These are phyloP conservation scores for Brasenia schreberi DNA, from an alignment of 164 flowering plant genomes.

Conservation along the genomic window DNA sequence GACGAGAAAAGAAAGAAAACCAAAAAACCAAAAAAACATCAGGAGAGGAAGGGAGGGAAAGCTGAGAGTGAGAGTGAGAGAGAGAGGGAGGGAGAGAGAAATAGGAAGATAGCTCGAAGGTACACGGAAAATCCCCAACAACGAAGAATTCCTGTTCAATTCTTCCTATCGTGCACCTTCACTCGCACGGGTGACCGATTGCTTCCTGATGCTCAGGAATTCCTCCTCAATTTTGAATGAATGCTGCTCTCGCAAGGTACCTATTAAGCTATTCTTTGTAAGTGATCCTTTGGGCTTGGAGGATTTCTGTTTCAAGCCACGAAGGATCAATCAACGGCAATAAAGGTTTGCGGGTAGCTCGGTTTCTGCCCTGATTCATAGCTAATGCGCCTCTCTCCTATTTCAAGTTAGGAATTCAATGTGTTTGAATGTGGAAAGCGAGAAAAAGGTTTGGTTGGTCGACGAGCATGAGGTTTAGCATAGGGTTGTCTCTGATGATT, in stretches of 20 bases:
- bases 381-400: not conserved
- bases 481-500: not conserved
- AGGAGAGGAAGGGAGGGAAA: too few species aligned
- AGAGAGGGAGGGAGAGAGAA: not conserved
- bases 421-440: not conserved
- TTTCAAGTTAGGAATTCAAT: not conserved
- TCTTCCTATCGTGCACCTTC: not conserved
- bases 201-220: not conserved
- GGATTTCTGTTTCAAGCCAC: not conserved
- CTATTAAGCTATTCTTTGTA: not conserved
- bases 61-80: not conserved
- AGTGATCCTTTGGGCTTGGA: not conserved
- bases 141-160: slow-evolving; percentile 1
- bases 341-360: not conserved
- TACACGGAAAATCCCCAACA: not conserved
- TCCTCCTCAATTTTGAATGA: not conserved
- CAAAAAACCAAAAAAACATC: too few species aligned
- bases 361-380: not conserved
- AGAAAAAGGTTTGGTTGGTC: not conserved
- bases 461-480: not conserved
- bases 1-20: too few species aligned
- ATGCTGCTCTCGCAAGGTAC: not conserved
- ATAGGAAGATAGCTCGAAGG: slow-evolving; percentile 4
- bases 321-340: too few species aligned
- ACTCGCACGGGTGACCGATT: not conserved